These are phyloP conservation scores for Amylostereum chailletii DNA, from an alignment of 1,284 basidiomycete species.

Conservation along the genomic window DNA sequence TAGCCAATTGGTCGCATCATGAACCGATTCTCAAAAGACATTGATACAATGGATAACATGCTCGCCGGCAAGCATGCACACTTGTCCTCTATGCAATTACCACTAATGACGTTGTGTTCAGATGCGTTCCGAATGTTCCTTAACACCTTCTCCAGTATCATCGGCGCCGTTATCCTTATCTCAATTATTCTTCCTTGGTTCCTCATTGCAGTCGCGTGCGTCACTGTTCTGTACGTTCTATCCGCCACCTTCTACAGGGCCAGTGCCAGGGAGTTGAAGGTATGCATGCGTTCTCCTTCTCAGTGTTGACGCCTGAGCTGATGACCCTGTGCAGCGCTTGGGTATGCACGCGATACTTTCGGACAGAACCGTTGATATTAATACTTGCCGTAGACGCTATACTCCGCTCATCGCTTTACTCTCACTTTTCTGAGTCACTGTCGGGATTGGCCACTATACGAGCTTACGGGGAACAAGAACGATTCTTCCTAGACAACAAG, in stretches of 20 bases:
- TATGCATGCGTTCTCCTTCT: conserved; percentile 13
- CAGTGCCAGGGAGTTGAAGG: conserved; percentile 86
- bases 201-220: conserved; percentile 61
- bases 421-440: conserved; percentile 86
- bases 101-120: conserved; percentile 8
- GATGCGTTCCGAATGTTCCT: conserved; percentile 76
- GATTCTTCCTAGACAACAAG: conserved; percentile 73
- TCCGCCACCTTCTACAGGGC: conserved; percentile 79
- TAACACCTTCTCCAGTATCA: conserved; percentile 53
- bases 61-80: conserved; percentile 34
- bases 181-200: conserved; percentile 80
- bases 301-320: too few relatives aligned
- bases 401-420: conserved; percentile 62
- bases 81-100: background rate
- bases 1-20: conserved; percentile 84
- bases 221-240: conserved; percentile 52
- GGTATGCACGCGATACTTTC: background rate
- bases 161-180: conserved; percentile 74
- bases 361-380: too few relatives aligned
- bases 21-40: conserved; percentile 79
- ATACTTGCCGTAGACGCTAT: conserved; percentile 39
- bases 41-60: conserved; percentile 82
- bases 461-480: conserved; percentile 67
- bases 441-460: conserved; percentile 81
- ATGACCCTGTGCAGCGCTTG: too few relatives aligned